These are phyloP conservation scores for Vicia sativa DNA, from an alignment of 306 rosid genomes.

Conservation along the genomic window DNA sequence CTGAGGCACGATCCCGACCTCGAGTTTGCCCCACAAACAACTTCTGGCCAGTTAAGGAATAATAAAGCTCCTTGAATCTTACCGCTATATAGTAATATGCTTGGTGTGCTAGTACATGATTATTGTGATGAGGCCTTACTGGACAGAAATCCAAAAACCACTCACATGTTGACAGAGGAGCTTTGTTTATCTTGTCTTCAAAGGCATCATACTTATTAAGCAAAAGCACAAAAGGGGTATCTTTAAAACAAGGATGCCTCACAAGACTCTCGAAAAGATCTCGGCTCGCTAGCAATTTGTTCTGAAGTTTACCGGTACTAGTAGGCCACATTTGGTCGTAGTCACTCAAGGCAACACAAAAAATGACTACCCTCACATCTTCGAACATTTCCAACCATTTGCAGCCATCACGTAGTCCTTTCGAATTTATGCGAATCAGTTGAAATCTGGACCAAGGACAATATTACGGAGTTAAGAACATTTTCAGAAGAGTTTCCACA, in stretches of 20 bases:
- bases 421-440: conserved; percentile 72
- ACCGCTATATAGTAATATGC: conserved; percentile 76
- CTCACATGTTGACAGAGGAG: conserved; percentile 75
- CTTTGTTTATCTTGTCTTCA: conserved; percentile 70
- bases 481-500: conserved; percentile 34
- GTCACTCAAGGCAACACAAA: conserved; percentile 84
- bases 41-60: conserved; percentile 60
- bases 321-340: conserved; percentile 70
- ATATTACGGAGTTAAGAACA: conserved; percentile 26
- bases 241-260: conserved; percentile 69
- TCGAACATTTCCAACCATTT: conserved; percentile 95
- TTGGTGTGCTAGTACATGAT: conserved; percentile 73
- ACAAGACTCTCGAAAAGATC: conserved; percentile 82
- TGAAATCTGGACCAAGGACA: conserved; percentile 62
- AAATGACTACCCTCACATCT: conserved; percentile 75
- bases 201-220: conserved; percentile 79
- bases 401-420: conserved; percentile 81
- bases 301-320: conserved; percentile 48
- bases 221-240: conserved; percentile 74
- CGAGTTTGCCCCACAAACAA: conserved; percentile 73
- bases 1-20: conserved; percentile 65
- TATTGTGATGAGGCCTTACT: conserved; percentile 62
- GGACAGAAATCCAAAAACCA: conserved; percentile 86
- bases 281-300: conserved; percentile 76
- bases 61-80: conserved; percentile 84